Evolutionary conservation across 441 rosid species (phyloP), one percentile per base, ranked within the genome.

Genomic region (Populus trichocarpa): DNA sequence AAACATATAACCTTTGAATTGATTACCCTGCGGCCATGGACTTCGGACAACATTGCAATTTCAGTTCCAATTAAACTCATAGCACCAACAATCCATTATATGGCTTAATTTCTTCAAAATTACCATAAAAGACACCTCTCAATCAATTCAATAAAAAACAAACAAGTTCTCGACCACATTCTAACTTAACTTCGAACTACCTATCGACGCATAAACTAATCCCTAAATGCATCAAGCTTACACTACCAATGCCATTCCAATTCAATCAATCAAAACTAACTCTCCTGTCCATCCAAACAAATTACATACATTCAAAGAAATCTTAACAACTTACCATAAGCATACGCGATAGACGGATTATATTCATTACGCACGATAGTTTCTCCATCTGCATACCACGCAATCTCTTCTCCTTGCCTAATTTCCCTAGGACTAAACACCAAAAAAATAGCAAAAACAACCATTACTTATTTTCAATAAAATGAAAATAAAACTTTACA

Each of bases 321-420:
- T 53, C 61, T 53, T 53, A 0, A 57, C 20, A 75, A 87, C 83
- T 88, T 86, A 96, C 99, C 99, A 79, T 94, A 96, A 26, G 99
- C 98, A 86, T 94, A 96, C 0, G 99, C 99, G 65, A 90, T 88
- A 0, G 96, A 86, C 18, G 94, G 92, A 85, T 92, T 89, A 78
- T 94, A 91, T 83, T 96, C 99, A 70, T 87, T 94, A 71, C 98
- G 88, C 67, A 96, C 89, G 67, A 96, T 90, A 57, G 98, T 93
- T 88, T 96, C 98, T 71, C 99, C 98, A 77, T 96, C 99, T 1
- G 99, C 98, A 77, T 96, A 96, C 99, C 99, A 96, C n/a, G 99
- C 95, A 86, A 97, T 90, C 90, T 94, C 99, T 86, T 94, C 99
- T 18, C 99, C 99, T 77, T 84, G 97, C 68, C 98, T 97, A 84